Base-by-base conservation (phyloP, 768 basidiomycete species). In the Trametes coccinea region DNA sequence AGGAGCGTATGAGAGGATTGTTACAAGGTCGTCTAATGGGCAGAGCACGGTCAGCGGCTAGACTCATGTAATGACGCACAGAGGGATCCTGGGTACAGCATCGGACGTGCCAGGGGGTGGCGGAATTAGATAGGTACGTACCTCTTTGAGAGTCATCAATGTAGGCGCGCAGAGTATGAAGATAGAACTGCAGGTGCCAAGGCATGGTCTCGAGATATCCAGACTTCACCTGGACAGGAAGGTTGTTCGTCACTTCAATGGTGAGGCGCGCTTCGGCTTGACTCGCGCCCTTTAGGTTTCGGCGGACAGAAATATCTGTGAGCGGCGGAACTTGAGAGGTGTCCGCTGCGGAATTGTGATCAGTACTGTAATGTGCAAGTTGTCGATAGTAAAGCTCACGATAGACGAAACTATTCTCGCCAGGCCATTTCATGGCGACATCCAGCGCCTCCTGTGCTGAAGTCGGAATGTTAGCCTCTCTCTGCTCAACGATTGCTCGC, bases 161-260 rank as follows among this genome's bases (percentile, higher is more conserved):
- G 27, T 74, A 71, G 0, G 85, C 75, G 17, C 76, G 72, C 53
- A 96, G 75, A 6, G 94, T 94, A 74, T 93, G 90, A 64, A 96
- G 77, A 77, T 90, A 94, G 50, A 92, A 87, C 60, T 93, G 89
- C 40, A 98, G 79, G 69, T 94, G 87, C 87, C 95, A 96, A 4
- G 96, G 97, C 82, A 95, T 88, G 1, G 90, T 90, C 75, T 98
- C 97, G 46, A 95, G 82, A 73, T 95, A 97, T 8, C 88, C 72
- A 0, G 88, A 79, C 17, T 77, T 72, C 22, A 85, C 65, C 1
- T 78, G 65, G 5, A 74, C 70, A 17, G 75, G 64, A 41, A 76
- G 76, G 62, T 84, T 79, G 69, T 96, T 97, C 5, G 70, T 79
- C 53, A 98, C 72, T 27, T 80, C 77, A 11, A 95, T 73, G 46